Evolutionary conservation across 495 filamentous ascomycete genomes (phyloP), one percentile per base, ranked within the genome.

Genomic region (Hypoxylon fuscum): DNA sequence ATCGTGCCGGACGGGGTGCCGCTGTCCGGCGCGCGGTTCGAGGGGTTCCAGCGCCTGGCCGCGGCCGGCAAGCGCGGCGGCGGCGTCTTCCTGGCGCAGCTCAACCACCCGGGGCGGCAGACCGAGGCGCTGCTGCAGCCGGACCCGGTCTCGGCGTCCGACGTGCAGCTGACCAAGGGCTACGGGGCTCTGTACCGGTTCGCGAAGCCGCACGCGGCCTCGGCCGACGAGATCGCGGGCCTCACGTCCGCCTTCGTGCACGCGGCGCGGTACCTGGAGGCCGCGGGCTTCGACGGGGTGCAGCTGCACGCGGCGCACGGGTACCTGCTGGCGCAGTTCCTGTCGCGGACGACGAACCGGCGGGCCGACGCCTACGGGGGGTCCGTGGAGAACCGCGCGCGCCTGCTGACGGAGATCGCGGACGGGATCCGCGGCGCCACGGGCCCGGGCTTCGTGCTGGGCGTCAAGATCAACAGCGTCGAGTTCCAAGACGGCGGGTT

Each of bases 321-420:
- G 21, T 88, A 86, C 71, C 70, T 88, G 37, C 70, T 86, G 17
- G 77, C 77, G 75, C 73, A 66, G 68, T 74, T 75, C 55, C 63
- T 73, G 17, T 73, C 71, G 20, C 86, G 84, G 1, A 74, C 74
- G 2, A 74, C 77, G 43, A 90, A 90, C 74, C 74, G 77, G 45
- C 77, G 87, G 12, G 86, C 81, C 5, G 88, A 90, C 67, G 54
- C 76, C n/a, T 90, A 90, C 64, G 88, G 88, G 15, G 88, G 88
- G 21, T 74, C 70, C 40, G 87, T 89, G 49, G 82, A 86, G 74
- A 88, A 90, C 71, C 79, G 86, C 17, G 81, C 76, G 21, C 76
- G 86, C 0, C 72, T 89, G 17, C 69, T 78, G 0, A 63, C 82
- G n/a, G 87, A 89, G 67, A 76, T 90, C 41, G 77, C 77, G 2